These are phyloP conservation scores for Bretschneidera sinensis DNA, from an alignment of 345 rosid species.

Conservation along the genomic window DNA sequence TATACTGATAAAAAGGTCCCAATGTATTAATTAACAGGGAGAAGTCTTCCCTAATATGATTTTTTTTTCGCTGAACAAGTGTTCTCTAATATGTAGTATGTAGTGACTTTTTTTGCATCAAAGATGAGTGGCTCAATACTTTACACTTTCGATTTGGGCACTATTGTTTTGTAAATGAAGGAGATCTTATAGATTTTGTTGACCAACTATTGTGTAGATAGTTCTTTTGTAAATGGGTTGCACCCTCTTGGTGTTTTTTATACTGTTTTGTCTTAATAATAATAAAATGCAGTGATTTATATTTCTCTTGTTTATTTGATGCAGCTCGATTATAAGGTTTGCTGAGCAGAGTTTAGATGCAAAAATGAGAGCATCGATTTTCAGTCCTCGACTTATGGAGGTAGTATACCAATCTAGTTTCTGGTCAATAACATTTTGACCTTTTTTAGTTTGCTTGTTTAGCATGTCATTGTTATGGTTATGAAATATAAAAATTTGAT, in stretches of 20 bases:
- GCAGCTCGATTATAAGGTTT: slow-evolving; percentile 79
- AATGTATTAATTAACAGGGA: too few relatives aligned
- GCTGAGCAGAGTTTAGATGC: slow-evolving; percentile 81
- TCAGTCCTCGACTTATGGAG: slow-evolving; percentile 99
- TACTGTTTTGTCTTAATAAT: too few relatives aligned
- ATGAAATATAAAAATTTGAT: neutral
- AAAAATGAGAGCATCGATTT: slow-evolving; percentile 56
- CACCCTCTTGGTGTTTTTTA: too few relatives aligned
- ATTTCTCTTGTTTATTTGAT: slow-evolving; percentile 16
- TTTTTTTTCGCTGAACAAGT: too few relatives aligned
- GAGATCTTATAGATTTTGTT: too few relatives aligned
- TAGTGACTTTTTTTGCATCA: neutral
- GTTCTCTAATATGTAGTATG: too few relatives aligned
- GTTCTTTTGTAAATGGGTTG: too few relatives aligned
- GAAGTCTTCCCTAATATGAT: too few relatives aligned
- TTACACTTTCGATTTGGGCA: too few relatives aligned
- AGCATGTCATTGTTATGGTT: neutral
- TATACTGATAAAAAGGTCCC: too few relatives aligned
- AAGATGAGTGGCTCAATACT: neutral
- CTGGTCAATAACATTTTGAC: neutral
- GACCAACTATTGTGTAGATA: neutral
- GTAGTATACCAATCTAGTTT: slow-evolving; percentile 31
- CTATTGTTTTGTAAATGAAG: too few relatives aligned
- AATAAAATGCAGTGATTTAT: slow-evolving; percentile 6
- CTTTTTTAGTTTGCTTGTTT: slow-evolving; percentile 15